Conservation (phyloP, 2,329 filamentous ascomycete species). For the Elsinoe necatrix region DNA sequence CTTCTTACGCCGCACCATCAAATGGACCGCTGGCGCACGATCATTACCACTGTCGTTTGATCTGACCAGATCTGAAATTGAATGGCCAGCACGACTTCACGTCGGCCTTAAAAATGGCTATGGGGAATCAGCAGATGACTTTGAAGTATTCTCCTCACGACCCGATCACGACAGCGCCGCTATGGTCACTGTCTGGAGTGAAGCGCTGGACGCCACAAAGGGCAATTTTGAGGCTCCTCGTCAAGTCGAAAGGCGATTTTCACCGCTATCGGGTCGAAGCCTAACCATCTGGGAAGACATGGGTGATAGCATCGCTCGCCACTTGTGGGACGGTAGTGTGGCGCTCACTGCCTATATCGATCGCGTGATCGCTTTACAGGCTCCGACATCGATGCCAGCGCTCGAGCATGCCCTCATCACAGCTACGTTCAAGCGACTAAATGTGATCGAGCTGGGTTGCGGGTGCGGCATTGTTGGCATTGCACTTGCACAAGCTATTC, state of each 20-base stretch:
- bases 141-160: slow-evolving; percentile 21
- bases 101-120: slow-evolving; percentile 29
- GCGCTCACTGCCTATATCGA: slow-evolving; percentile 48
- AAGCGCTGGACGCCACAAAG: slow-evolving; percentile 33
- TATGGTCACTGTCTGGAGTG: slow-evolving; percentile 52
- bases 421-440: slow-evolving; percentile 36
- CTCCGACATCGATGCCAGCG: slow-evolving; percentile 27
- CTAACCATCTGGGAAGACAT: slow-evolving; percentile 59
- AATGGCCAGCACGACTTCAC: slow-evolving; percentile 35
- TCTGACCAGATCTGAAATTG: slow-evolving; percentile 31
- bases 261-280: slow-evolving; percentile 31
- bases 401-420: slow-evolving; percentile 32
- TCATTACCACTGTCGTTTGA: slow-evolving; percentile 38
- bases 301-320: slow-evolving; percentile 62
- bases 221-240: slow-evolving; percentile 39
- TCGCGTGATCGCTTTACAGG: slow-evolving; percentile 31
- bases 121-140: slow-evolving; percentile 22
- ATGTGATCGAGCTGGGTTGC: slow-evolving; percentile 56
- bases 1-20: slow-evolving; percentile 35
- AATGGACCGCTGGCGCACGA: slow-evolving; percentile 39
- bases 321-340: slow-evolving; percentile 60
- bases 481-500: slow-evolving; percentile 48
- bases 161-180: slow-evolving; percentile 26
- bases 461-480: slow-evolving; percentile 63
- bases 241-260: slow-evolving; percentile 49